Percentiles rank a stretch among this genome's conserved stretches.
Conservation (phyloP, 805 yeast genomes). For the Wickerhamiella occidentalis region DNA sequence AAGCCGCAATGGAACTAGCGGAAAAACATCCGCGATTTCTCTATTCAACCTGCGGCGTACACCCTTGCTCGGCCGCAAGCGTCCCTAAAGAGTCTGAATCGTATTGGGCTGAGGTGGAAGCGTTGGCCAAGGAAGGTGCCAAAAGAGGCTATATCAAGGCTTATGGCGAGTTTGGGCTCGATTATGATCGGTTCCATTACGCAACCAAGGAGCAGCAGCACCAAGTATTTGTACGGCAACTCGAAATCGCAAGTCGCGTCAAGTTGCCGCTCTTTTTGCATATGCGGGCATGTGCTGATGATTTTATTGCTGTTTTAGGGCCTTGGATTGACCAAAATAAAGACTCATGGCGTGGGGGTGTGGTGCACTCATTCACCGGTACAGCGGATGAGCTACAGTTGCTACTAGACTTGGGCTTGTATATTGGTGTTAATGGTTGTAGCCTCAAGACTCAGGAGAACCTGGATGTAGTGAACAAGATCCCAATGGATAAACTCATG, state of each 20-base stretch:
- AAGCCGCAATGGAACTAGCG: slow-evolving; percentile 48
- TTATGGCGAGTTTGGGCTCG: slow-evolving; percentile 92
- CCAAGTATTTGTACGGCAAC: slow-evolving; percentile 57
- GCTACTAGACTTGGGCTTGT: slow-evolving; percentile 48
- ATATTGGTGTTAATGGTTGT: slow-evolving; percentile 84
- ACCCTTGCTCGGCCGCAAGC: slow-evolving; percentile 68
- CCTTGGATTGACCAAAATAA: slow-evolving; percentile 41
- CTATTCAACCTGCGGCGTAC: slow-evolving; percentile 74
- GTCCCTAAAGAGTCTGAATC: slow-evolving; percentile 24
- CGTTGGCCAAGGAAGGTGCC: slow-evolving; percentile 38
- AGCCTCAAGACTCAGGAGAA: slow-evolving; percentile 72
- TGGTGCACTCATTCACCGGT: slow-evolving; percentile 94
- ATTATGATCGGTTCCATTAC: slow-evolving; percentile 77
- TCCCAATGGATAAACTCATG: slow-evolving; percentile 63
- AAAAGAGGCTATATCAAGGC: slow-evolving; percentile 51
- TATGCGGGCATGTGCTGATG: slow-evolving; percentile 75
- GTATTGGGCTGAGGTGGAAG: slow-evolving; percentile 40
- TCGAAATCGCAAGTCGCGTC: slow-evolving; percentile 43
- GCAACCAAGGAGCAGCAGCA: slow-evolving; percentile 58
- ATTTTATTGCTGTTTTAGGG: slow-evolving; percentile 50
- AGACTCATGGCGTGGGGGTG: slow-evolving; percentile 43
- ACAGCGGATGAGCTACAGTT: slow-evolving; percentile 47
- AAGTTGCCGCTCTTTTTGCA: slow-evolving; percentile 76
- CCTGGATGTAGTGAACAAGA: slow-evolving; percentile 44
- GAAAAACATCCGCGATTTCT: slow-evolving; percentile 25